Percentiles rank a stretch among this genome's conserved stretches.
phyloP scores from a whole-genome alignment of 257 asterid genomes.

The Euphrasia confusa region DNA sequence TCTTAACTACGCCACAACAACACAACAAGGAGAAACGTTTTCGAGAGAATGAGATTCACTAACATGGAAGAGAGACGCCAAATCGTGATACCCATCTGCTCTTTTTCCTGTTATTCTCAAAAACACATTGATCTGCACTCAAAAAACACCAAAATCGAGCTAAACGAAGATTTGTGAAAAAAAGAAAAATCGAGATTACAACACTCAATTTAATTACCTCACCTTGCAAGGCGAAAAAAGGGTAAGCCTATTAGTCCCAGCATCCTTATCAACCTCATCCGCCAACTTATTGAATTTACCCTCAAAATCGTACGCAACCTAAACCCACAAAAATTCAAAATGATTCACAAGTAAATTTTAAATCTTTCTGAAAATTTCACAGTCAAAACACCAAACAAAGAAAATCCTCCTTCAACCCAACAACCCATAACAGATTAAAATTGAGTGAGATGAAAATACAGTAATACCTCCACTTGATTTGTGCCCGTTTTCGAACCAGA shows the following conservation, averaged over 20 bases:
- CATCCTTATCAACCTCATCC: conserved; percentile 66
- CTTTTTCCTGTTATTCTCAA: conserved; percentile 66
- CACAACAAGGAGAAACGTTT: background rate
- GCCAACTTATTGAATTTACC: conserved; percentile 50
- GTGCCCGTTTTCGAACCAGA: conserved; percentile 41
- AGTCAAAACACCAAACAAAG: background rate
- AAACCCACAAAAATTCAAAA: conserved; percentile 14
- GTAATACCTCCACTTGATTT: conserved; percentile 55
- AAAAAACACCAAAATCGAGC: conserved; percentile 11
- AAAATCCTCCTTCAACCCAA: background rate
- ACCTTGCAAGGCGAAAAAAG: conserved; percentile 88
- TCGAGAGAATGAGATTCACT: conserved; percentile 20
- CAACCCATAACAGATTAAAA: background rate
- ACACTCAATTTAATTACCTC: conserved; percentile 24
- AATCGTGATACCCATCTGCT: conserved; percentile 64
- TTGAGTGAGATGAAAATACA: background rate
- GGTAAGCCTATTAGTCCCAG: conserved; percentile 61
- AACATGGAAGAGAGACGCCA: conserved; percentile 83
- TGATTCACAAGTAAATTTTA: background rate
- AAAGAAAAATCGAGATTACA: background rate
- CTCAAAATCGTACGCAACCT: conserved; percentile 50
- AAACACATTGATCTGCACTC: conserved; percentile 57
- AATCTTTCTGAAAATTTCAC: background rate
- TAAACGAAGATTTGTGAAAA: background rate
- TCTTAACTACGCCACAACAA: background rate